A percentile compares a stretch with the other conserved stretches of the same genome.
Evolutionary conservation across 495 filamentous ascomycete genomes (phyloP).

Genomic region (Hapsidospora chrysogenum): DNA sequence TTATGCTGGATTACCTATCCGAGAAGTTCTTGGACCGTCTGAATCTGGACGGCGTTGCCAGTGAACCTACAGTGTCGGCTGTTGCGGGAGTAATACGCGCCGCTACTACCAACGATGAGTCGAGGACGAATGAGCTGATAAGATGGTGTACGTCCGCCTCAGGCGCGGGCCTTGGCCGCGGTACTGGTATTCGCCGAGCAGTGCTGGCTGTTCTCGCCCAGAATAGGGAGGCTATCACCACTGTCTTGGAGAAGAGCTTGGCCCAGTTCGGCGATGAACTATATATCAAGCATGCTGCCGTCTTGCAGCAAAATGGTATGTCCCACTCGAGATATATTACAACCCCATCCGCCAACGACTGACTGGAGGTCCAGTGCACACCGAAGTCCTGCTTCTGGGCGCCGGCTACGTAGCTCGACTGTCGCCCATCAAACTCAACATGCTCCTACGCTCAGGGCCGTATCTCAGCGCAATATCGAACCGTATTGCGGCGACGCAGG

Average conservation of each 20-base stretch:
- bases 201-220: conserved; percentile 42
- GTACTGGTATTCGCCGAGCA: conserved; percentile 44
- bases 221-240: conserved; percentile 33
- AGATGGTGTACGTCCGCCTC: conserved; percentile 52
- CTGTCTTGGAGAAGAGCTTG: conserved; percentile 48
- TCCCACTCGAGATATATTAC: background rate
- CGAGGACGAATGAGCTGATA: conserved; percentile 34
- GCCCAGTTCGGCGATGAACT: conserved; percentile 68
- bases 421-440: conserved; percentile 38
- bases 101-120: conserved; percentile 18
- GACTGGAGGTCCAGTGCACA: conserved; percentile 34
- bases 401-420: conserved; percentile 58
- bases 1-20: conserved; percentile 41
- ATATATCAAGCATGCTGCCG: conserved; percentile 69
- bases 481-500: conserved; percentile 59
- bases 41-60: conserved; percentile 11
- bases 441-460: conserved; percentile 48
- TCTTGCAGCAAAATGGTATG: conserved; percentile 72
- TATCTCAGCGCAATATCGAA: conserved; percentile 76
- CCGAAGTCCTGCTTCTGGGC: conserved; percentile 61
- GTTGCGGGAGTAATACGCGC: conserved; percentile 25
- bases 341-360: background rate
- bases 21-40: conserved; percentile 29
- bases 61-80: conserved; percentile 24
- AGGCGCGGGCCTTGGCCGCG: conserved; percentile 46